Evolutionary conservation across 2,329 filamentous ascomycete species (phyloP).

Genomic region (Phialocephala subalpina): DNA sequence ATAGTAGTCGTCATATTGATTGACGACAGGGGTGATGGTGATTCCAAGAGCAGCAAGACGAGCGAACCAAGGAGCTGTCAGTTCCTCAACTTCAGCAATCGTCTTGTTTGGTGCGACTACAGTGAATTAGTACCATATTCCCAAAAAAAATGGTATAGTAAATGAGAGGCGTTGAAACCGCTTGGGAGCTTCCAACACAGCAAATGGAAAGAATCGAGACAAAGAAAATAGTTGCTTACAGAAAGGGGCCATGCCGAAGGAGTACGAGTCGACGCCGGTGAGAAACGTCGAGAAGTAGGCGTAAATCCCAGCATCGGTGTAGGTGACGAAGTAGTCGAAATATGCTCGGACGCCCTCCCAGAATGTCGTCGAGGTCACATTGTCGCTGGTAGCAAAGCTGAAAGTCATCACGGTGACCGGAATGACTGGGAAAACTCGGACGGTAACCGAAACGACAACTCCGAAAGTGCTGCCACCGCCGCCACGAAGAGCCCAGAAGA

Average conservation of each 20-base stretch:
- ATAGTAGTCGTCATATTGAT: slow-evolving; percentile 26
- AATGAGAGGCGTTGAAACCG: too few species aligned
- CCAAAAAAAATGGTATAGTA: too few species aligned
- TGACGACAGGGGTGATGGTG: slow-evolving; percentile 29
- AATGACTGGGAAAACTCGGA: slow-evolving; percentile 56
- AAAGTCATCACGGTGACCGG: slow-evolving; percentile 49
- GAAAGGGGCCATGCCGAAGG: slow-evolving; percentile 45
- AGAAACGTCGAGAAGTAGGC: slow-evolving; percentile 38
- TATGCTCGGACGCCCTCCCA: slow-evolving; percentile 61
- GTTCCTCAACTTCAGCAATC: slow-evolving; percentile 36
- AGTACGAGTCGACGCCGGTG: slow-evolving; percentile 41
- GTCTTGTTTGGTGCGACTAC: slow-evolving; percentile 44
- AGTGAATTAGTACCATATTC: too few species aligned
- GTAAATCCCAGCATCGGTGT: slow-evolving; percentile 45
- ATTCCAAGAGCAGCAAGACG: slow-evolving; percentile 45
- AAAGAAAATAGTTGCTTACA: too few species aligned
- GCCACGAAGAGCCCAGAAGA: slow-evolving; percentile 71
- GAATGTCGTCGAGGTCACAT: slow-evolving; percentile 54
- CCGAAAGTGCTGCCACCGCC: slow-evolving; percentile 67
- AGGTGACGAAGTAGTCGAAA: slow-evolving; percentile 51
- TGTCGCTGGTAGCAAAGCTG: slow-evolving; percentile 55
- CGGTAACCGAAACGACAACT: slow-evolving; percentile 55
- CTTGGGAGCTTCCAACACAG: too few species aligned
- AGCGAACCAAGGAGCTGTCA: slow-evolving; percentile 49
- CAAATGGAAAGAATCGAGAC: too few species aligned